Evolutionary conservation across 2,329 filamentous ascomycete genomes (phyloP).

Genomic region (Apiospora saccharicola): DNA sequence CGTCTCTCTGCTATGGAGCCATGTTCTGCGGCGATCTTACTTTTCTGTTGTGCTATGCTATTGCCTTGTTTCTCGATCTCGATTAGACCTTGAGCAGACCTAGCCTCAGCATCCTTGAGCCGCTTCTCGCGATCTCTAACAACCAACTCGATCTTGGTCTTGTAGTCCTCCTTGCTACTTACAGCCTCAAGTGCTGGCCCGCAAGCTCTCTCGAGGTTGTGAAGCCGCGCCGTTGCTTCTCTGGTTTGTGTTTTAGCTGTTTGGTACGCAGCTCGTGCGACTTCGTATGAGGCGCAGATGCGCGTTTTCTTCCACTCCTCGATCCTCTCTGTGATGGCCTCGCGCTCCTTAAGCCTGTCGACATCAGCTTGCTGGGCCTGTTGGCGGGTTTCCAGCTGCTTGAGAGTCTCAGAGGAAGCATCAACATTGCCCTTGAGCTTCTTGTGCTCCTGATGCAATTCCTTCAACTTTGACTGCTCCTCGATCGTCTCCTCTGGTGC

Average conservation of each 20-base stretch:
- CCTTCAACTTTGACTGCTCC: slow-evolving; percentile 79
- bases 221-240: slow-evolving; percentile 63
- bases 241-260: slow-evolving; percentile 64
- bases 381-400: slow-evolving; percentile 76
- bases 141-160: slow-evolving; percentile 60
- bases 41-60: slow-evolving; percentile 52
- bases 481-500: slow-evolving; percentile 81
- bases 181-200: slow-evolving; percentile 76
- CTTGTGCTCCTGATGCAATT: slow-evolving; percentile 74
- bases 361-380: slow-evolving; percentile 80
- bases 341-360: slow-evolving; percentile 79
- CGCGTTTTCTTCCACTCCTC: slow-evolving; percentile 70
- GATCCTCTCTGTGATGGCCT: slow-evolving; percentile 70
- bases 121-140: slow-evolving; percentile 61
- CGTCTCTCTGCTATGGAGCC: slow-evolving; percentile 58
- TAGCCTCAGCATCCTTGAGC: slow-evolving; percentile 61
- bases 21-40: slow-evolving; percentile 58
- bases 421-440: slow-evolving; percentile 64
- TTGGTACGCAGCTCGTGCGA: slow-evolving; percentile 55
- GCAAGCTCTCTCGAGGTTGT: slow-evolving; percentile 62
- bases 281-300: slow-evolving; percentile 70
- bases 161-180: slow-evolving; percentile 74
- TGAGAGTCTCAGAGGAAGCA: slow-evolving; percentile 67
- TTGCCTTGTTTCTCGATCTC: slow-evolving; percentile 47
- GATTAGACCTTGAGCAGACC: slow-evolving; percentile 52